A percentile compares a stretch with the other conserved stretches of the same genome.
Conservation (phyloP, 768 basidiomycete species). For the Pholiota microspora region DNA sequence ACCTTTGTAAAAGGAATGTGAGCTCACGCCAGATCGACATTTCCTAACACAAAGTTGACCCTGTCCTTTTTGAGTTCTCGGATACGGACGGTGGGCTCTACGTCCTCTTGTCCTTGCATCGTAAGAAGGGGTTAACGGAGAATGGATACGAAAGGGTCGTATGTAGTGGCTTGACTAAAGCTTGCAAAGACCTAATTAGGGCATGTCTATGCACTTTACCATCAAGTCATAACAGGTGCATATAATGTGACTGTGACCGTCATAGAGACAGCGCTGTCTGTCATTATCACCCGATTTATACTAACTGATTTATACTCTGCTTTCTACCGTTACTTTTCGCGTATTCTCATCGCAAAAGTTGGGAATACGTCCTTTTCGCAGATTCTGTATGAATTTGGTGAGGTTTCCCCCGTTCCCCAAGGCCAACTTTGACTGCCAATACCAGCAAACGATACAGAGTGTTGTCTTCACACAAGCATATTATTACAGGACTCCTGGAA, state of each 20-base stretch:
- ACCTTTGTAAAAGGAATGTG: background rate
- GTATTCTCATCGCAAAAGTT: too few relatives aligned
- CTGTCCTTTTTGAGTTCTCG: conserved; percentile 81
- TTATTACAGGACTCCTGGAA: background rate
- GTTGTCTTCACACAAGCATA: too few relatives aligned
- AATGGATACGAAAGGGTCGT: background rate
- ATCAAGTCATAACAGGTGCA: background rate
- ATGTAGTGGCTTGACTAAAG: background rate
- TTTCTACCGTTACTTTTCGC: too few relatives aligned
- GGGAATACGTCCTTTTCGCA: too few relatives aligned
- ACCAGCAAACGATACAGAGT: background rate
- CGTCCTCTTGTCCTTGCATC: conserved; percentile 41
- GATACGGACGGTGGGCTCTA: conserved; percentile 76
- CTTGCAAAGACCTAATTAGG: background rate
- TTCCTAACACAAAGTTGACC: conserved; percentile 90
- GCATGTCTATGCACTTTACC: background rate
- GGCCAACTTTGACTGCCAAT: too few relatives aligned
- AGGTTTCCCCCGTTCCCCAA: too few relatives aligned
- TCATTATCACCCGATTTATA: too few relatives aligned
- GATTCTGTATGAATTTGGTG: too few relatives aligned
- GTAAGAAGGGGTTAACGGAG: background rate
- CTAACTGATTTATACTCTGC: too few relatives aligned
- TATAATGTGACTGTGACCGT: too few relatives aligned
- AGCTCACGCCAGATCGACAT: conserved; percentile 92
- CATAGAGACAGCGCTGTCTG: too few relatives aligned